Percentiles rank a stretch among this genome's conserved stretches.
phyloP scores from a whole-genome alignment of 2,329 filamentous ascomycete genomes.

The Exserohilum turcica region DNA sequence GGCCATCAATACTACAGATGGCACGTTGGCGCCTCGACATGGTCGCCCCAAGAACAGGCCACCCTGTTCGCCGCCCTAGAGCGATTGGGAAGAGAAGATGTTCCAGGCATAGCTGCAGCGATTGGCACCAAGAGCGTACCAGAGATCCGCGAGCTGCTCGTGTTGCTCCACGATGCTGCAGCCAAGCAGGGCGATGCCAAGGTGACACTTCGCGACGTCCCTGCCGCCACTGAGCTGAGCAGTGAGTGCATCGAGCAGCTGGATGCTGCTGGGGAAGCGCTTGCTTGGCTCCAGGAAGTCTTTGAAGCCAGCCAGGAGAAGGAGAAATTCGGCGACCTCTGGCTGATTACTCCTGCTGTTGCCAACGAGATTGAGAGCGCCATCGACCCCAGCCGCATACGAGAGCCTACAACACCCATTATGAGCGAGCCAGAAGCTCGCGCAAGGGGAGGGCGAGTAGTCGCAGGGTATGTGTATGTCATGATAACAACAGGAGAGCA shows the following conservation, averaged over 20 bases:
- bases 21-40: constrained; percentile 72
- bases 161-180: constrained; percentile 61
- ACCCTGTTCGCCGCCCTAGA: constrained; percentile 69
- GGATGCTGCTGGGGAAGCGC: constrained; percentile 69
- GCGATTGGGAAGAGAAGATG: constrained; percentile 66
- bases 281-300: constrained; percentile 68
- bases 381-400: constrained; percentile 8
- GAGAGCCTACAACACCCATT: constrained; percentile 25
- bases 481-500: background rate
- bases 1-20: constrained; percentile 42
- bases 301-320: constrained; percentile 66
- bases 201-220: constrained; percentile 61
- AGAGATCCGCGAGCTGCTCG: constrained; percentile 74
- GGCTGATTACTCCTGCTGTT: constrained; percentile 63
- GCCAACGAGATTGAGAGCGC: constrained; percentile 46
- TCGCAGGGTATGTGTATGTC: constrained; percentile 15
- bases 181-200: constrained; percentile 44
- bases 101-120: constrained; percentile 64
- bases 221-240: constrained; percentile 75
- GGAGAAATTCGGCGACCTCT: constrained; percentile 65
- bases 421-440: constrained; percentile 13
- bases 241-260: constrained; percentile 67
- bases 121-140: constrained; percentile 73
- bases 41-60: constrained; percentile 74
- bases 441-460: constrained; percentile 5